Evolutionary conservation across 1,139 yeast species (phyloP).

Genomic region (Tardiomyces blankii): DNA sequence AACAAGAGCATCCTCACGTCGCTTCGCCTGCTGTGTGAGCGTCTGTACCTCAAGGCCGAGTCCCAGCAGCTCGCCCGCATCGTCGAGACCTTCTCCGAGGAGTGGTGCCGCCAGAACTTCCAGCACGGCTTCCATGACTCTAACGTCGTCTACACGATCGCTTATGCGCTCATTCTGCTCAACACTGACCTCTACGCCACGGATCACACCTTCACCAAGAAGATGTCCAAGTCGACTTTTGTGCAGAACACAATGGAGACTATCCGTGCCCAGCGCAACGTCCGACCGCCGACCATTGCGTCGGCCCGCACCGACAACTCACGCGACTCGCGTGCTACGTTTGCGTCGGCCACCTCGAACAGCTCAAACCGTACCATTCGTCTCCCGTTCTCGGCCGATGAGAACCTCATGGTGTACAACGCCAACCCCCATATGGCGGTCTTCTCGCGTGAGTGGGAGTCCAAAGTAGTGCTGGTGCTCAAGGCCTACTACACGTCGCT

Average conservation of each 20-base stretch:
- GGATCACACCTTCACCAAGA: slow-evolving; percentile 21
- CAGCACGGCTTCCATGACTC: slow-evolving; percentile 39
- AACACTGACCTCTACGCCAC: slow-evolving; percentile 35
- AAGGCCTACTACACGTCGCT: slow-evolving; percentile 18
- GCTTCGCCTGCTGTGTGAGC: slow-evolving; percentile 50
- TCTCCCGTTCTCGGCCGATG: neutral
- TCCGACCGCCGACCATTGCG: neutral
- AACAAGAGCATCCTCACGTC: slow-evolving; percentile 31
- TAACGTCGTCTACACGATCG: slow-evolving; percentile 59
- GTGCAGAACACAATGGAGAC: slow-evolving; percentile 19
- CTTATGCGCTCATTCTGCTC: slow-evolving; percentile 62
- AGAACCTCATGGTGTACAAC: neutral
- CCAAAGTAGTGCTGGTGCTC: slow-evolving; percentile 17
- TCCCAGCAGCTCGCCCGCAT: slow-evolving; percentile 74
- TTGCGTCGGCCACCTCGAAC: neutral
- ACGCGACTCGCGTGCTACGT: neutral
- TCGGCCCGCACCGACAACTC: neutral
- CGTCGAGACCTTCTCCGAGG: slow-evolving; percentile 54
- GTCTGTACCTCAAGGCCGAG: slow-evolving; percentile 68
- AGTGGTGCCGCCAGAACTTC: slow-evolving; percentile 49
- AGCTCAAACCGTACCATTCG: neutral
- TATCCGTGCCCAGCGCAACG: slow-evolving; percentile 7
- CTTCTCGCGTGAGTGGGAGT: slow-evolving; percentile 16
- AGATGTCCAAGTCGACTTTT: slow-evolving; percentile 26
- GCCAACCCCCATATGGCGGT: slow-evolving; percentile 6